Percentiles rank a stretch among this genome's conserved stretches.
These are phyloP conservation scores for Ophiocordyceps camponoti-saundersi DNA, from an alignment of 2,329 filamentous ascomycete genomes.

Conservation along the genomic window DNA sequence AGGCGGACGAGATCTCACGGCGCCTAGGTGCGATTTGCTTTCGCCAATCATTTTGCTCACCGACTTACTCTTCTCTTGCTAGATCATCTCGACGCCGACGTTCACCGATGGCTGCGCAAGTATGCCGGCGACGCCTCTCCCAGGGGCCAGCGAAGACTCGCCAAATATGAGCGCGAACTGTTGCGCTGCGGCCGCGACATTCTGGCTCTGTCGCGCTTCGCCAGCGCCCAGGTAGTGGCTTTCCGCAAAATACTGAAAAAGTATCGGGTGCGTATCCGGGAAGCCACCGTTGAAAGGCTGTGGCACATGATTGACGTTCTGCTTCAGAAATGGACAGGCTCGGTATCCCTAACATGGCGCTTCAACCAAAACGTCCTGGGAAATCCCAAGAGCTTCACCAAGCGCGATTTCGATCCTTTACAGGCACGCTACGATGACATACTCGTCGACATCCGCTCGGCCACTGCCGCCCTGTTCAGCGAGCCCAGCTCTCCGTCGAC, in stretches of 20 bases:
- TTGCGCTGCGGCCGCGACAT: constrained; percentile 53
- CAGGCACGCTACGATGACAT: constrained; percentile 33
- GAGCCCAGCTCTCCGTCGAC: constrained; percentile 21
- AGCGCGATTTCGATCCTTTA: constrained; percentile 41
- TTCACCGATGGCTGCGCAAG: constrained; percentile 29
- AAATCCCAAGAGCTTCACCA: constrained; percentile 55
- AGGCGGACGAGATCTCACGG: constrained; percentile 59
- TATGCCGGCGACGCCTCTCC: constrained; percentile 19
- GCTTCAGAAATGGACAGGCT: constrained; percentile 68
- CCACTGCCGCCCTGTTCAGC: constrained; percentile 19
- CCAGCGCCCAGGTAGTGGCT: constrained; percentile 54
- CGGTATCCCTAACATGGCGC: constrained; percentile 42
- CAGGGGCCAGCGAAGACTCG: constrained; percentile 33
- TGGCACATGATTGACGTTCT: background rate
- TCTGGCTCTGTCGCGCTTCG: constrained; percentile 52
- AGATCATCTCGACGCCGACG: constrained; percentile 32
- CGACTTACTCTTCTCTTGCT: background rate
- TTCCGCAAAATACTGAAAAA: constrained; percentile 78
- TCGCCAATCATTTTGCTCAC: too few species aligned
- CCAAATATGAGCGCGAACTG: constrained; percentile 34
- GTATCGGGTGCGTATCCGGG: constrained; percentile 44
- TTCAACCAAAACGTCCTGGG: constrained; percentile 51
- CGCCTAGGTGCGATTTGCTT: constrained; percentile 47
- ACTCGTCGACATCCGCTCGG: constrained; percentile 26
- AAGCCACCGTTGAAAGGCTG: background rate